Evolutionary conservation across 2,329 filamentous ascomycete genomes (phyloP).

Genomic region (Neofusicoccum cordaticola): DNA sequence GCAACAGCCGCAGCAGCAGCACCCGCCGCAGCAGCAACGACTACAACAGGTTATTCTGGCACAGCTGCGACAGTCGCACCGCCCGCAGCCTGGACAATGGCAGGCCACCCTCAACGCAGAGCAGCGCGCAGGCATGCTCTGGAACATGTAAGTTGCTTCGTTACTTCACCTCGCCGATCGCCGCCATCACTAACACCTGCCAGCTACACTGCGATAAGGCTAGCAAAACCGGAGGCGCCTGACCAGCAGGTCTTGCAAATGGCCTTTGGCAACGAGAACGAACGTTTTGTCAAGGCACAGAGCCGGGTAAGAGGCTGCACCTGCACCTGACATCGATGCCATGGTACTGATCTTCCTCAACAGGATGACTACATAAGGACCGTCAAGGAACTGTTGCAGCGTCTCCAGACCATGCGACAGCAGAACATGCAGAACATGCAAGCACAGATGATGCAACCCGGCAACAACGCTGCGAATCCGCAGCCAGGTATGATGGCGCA

Average conservation of each 20-base stretch:
- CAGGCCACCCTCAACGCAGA: not conserved
- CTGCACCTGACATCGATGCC: not conserved
- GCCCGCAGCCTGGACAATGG: not conserved
- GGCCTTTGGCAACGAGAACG: not conserved
- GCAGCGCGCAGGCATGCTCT: constrained; percentile 1
- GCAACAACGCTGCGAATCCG: not conserved
- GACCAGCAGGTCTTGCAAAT: constrained; percentile 6
- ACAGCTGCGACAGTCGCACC: constrained; percentile 8
- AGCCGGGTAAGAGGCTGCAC: not conserved
- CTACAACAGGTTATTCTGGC: constrained; percentile 4
- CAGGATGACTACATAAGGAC: constrained; percentile 4
- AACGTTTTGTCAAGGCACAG: not conserved
- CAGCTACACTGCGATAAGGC: constrained; percentile 10
- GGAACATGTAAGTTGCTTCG: constrained; percentile 3
- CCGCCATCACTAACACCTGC: not conserved
- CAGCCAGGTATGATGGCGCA: constrained; percentile 36
- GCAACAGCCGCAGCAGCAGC: constrained; percentile 5
- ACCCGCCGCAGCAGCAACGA: constrained; percentile 1
- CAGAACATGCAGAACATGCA: constrained; percentile 1
- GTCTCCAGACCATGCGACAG: constrained; percentile 6
- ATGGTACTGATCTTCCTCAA: not conserved
- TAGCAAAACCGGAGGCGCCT: not conserved
- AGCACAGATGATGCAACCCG: constrained; percentile 14
- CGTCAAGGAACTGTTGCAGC: not conserved
- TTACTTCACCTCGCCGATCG: not conserved